Conservation (phyloP, 225 moss, liverwort and hornwort species). For the Climacium dendroides region DNA sequence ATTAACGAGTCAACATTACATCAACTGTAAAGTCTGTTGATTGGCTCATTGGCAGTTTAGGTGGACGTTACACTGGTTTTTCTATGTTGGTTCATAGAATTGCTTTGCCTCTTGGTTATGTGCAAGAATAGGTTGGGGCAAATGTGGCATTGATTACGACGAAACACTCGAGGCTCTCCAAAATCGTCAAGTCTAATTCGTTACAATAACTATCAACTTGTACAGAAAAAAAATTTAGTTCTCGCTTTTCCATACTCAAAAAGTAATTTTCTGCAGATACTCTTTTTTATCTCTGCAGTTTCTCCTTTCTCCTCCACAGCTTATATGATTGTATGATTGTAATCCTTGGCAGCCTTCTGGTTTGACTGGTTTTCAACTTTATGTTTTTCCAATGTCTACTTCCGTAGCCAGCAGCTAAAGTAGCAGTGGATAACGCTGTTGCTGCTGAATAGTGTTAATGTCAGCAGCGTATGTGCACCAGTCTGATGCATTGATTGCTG, state of each 20-base stretch:
- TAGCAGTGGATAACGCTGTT: not conserved
- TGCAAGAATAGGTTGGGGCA: constrained; percentile 19
- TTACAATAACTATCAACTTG: constrained; percentile 25
- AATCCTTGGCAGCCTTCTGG: not conserved
- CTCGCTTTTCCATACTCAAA: not conserved
- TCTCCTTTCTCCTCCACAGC: not conserved
- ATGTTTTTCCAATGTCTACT: not conserved
- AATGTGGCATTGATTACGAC: constrained; percentile 10
- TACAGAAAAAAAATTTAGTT: not conserved
- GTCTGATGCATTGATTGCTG: not conserved
- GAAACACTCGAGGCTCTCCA: not conserved
- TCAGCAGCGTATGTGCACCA: not conserved
- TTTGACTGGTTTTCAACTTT: not conserved
- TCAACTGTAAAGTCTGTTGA: constrained; percentile 17
- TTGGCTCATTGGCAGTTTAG: constrained; percentile 6
- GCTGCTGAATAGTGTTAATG: not conserved
- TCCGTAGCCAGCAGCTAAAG: not conserved
- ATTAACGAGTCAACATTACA: not conserved
- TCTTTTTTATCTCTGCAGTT: not conserved
- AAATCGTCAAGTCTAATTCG: constrained; percentile 3
- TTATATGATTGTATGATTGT: constrained; percentile 5
- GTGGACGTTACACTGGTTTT: not conserved
- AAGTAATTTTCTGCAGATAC: not conserved
- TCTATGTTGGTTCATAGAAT: not conserved
- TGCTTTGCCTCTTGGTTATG: constrained; percentile 13